phyloP scores from a whole-genome alignment of 768 basidiomycete genomes.

The Lentinula edodes region DNA sequence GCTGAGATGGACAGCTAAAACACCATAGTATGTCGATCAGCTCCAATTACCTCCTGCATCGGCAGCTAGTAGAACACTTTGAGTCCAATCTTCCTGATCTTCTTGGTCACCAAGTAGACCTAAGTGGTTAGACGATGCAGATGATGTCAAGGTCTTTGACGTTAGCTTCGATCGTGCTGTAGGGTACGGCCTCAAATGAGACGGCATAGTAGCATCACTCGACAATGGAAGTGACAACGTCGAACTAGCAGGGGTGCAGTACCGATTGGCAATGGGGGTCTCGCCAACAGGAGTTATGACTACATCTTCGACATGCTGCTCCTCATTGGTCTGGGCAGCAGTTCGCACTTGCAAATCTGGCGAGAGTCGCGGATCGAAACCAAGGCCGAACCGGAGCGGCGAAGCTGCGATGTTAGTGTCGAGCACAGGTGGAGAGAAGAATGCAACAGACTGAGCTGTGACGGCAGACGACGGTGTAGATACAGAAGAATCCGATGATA shows the following conservation, averaged over 20 bases:
- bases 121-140: conserved; percentile 40
- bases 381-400: conserved; percentile 36
- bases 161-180: conserved; percentile 8
- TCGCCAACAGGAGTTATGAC: conserved; percentile 14
- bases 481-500: conserved; percentile 44
- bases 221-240: conserved; percentile 6
- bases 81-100: conserved; percentile 64
- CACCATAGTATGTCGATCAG: neutral
- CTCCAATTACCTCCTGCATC: conserved; percentile 36
- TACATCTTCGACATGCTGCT: conserved; percentile 7
- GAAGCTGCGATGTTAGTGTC: conserved; percentile 60
- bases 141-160: conserved; percentile 21
- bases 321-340: conserved; percentile 13
- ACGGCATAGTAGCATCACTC: neutral
- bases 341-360: conserved; percentile 10
- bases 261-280: conserved; percentile 34
- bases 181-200: conserved; percentile 10
- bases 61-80: conserved; percentile 68
- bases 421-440: conserved; percentile 49
- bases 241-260: conserved; percentile 11
- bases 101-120: conserved; percentile 41
- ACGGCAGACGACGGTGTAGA: conserved; percentile 50
- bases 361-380: conserved; percentile 21
- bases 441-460: conserved; percentile 47
- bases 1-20: neutral